Conservation (phyloP, 2,329 filamentous ascomycete species). For the Bimuria novae-zelandiae region DNA sequence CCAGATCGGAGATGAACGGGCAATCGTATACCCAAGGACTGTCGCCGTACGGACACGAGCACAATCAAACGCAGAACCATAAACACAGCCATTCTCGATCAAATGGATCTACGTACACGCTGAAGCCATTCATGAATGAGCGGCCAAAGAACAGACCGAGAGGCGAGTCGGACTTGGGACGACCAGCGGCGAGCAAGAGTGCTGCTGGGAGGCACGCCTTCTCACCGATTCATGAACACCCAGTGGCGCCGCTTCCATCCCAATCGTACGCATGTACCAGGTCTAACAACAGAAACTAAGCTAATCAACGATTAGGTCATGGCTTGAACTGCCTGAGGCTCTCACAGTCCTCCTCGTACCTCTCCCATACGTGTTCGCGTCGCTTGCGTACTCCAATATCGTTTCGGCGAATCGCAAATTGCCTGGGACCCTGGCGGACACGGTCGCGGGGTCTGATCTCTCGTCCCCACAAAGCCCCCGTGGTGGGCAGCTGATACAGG, state of each 20-base stretch:
- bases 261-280: constrained; percentile 29
- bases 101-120: constrained; percentile 33
- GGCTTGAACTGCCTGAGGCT: constrained; percentile 50
- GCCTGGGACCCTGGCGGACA: constrained; percentile 30
- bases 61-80: constrained; percentile 32
- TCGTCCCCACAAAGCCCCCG: constrained; percentile 9
- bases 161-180: constrained; percentile 53
- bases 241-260: constrained; percentile 16
- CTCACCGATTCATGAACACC: constrained; percentile 41
- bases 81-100: constrained; percentile 29
- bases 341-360: constrained; percentile 57
- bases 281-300: not conserved
- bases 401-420: constrained; percentile 20
- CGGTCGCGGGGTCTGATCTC: constrained; percentile 18
- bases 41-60: constrained; percentile 36
- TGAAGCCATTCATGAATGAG: constrained; percentile 37
- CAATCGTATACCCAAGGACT: constrained; percentile 38
- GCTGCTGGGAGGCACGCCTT: constrained; percentile 34
- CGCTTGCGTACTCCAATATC: constrained; percentile 49
- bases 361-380: constrained; percentile 54
- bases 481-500: constrained; percentile 46
- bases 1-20: constrained; percentile 42
- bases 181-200: constrained; percentile 35
- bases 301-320: constrained; percentile 31
- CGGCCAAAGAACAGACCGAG: constrained; percentile 43